phyloP scores from a whole-genome alignment of 805 yeast species.

The Priceomyces castillae region DNA sequence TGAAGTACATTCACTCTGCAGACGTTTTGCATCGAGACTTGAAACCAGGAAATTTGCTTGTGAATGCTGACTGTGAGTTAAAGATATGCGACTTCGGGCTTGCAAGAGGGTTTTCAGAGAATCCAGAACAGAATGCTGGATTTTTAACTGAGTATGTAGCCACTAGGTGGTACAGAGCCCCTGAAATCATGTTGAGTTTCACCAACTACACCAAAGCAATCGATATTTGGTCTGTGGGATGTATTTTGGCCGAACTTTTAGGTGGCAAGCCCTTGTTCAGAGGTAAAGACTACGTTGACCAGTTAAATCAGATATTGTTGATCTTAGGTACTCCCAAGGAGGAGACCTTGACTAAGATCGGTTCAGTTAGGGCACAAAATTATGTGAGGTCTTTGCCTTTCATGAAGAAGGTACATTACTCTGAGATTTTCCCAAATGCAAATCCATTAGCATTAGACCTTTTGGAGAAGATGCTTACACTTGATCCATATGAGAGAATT shows the following conservation, averaged over 20 bases:
- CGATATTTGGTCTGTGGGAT: conserved; percentile 97
- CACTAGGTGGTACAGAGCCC: conserved; percentile 98
- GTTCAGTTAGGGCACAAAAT: conserved; percentile 86
- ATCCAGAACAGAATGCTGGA: conserved; percentile 85
- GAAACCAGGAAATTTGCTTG: conserved; percentile 89
- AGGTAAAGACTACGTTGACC: conserved; percentile 96
- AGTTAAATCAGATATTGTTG: conserved; percentile 80
- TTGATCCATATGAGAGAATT: conserved; percentile 85
- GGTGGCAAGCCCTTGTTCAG: conserved; percentile 91
- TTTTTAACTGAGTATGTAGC: conserved; percentile 97
- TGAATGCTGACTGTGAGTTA: conserved; percentile 94
- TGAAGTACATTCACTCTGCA: conserved; percentile 85
- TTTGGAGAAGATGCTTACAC: conserved; percentile 76
- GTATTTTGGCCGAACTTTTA: conserved; percentile 89
- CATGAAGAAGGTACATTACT: conserved; percentile 76
- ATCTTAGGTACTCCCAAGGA: conserved; percentile 88
- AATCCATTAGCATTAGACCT: conserved; percentile 84
- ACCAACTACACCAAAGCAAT: conserved; percentile 95
- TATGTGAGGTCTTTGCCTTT: conserved; percentile 84
- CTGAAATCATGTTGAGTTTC: conserved; percentile 92
- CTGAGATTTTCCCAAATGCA: conserved; percentile 73
- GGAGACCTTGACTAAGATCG: conserved; percentile 46
- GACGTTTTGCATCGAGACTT: conserved; percentile 92
- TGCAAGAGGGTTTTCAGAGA: conserved; percentile 85
- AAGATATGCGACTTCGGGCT: conserved; percentile 96